Evolutionary conservation across 2,329 filamentous ascomycete species (phyloP).

Genomic region (Fusarium graminum): DNA sequence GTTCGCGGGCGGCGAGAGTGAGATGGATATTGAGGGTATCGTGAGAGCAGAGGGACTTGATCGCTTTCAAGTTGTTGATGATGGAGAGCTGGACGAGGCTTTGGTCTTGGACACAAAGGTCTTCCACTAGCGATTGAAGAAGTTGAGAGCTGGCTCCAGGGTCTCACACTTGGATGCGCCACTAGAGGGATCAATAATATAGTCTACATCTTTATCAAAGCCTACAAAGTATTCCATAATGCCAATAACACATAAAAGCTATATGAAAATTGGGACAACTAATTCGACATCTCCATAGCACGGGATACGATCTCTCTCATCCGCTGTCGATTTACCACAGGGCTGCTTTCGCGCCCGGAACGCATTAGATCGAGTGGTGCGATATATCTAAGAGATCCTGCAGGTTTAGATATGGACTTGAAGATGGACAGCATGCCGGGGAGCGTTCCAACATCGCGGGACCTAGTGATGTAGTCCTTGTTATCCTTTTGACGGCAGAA

Average conservation of each 20-base stretch:
- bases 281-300: not conserved
- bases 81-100: not conserved
- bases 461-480: accelerated
- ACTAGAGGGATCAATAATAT: too few species aligned
- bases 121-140: too few species aligned
- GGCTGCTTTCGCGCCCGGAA: accelerated
- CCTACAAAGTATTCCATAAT: too few species aligned
- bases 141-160: too few species aligned
- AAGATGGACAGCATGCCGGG: not conserved
- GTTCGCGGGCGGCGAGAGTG: accelerated
- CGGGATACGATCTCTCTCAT: not conserved
- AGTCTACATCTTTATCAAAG: too few species aligned
- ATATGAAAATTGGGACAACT: too few species aligned
- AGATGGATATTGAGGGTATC: accelerated
- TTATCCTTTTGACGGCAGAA: not conserved
- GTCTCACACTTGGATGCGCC: too few species aligned
- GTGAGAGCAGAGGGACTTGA: accelerated
- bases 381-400: not conserved
- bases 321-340: not conserved
- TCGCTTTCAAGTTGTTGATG: not conserved
- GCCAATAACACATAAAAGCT: too few species aligned
- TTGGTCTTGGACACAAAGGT: not conserved
- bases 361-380: not conserved
- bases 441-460: accelerated
- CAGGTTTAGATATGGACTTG: accelerated